Base-by-base conservation (phyloP, 1,139 yeast species). In the Debaryomyces coudertii region DNA sequence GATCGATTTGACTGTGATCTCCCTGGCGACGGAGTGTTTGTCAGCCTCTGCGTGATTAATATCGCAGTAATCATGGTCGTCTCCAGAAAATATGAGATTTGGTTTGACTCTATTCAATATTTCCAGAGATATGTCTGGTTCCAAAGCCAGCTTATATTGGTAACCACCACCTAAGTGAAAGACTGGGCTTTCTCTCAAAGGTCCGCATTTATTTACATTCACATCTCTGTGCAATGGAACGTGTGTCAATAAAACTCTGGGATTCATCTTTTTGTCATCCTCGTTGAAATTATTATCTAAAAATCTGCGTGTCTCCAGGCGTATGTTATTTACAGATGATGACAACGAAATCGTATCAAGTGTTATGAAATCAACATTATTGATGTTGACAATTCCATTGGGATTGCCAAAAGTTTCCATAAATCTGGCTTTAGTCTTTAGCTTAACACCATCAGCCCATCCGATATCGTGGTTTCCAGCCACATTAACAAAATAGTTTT, bases 381-480 rank as follows among this genome's bases (percentile, higher is more conserved):
- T 58, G 15, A 68, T 61, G 5, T 54, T 50, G 23, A 56, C 46
- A 1, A 68, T 48, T 2, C 51, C 47, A 54, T 80, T 79, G 1
- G 77, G 62, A 4, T 53, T 45, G 2, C 82, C 84, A 57, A 79
- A 80, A 22, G 61, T 57, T 14, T 58, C 44, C 20, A 50, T 52
- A 48, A 77, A 80, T 38, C 83, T 60, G 1, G 58, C 58, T 29
- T 77, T 53, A n/a, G 76, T 62, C 7, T 62, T 54, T 3, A 56
- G 15, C 25, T 70, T 68, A 20, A 80, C 81, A 7, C 74, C 75
- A 53, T 78, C 68, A 6, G 77, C 82, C 60, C 73, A 76, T 1
- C 85, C 85, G 33, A 80, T 72, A 60, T 80, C 85, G 55, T 80
- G 85, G 54, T 80, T 80, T 2, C 85, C 85, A 0, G 83, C 79